Evolutionary conservation across 2,329 filamentous ascomycete genomes (phyloP).

Genomic region (Aquanectria penicillioides): DNA sequence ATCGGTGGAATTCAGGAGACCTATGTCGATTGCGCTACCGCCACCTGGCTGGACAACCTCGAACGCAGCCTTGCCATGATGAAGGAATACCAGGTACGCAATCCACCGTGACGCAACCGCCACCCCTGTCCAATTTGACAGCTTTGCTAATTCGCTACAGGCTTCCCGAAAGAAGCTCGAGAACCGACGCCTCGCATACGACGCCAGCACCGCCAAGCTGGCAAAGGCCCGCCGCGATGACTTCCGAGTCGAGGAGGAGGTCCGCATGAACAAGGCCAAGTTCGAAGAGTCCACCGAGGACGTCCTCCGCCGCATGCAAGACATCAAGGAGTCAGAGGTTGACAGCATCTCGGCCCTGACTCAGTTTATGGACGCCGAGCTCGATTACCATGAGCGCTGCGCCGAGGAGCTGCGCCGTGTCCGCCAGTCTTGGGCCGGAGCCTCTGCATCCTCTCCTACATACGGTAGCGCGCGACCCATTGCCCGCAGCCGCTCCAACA

Average conservation of each 20-base stretch:
- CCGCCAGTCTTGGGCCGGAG: conserved; percentile 56
- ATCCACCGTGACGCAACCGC: neutral
- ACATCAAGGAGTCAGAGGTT: conserved; percentile 90
- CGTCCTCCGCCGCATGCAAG: conserved; percentile 90
- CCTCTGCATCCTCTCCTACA: conserved; percentile 34
- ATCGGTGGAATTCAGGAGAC: conserved; percentile 86
- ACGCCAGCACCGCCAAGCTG: conserved; percentile 89
- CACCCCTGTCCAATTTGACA: neutral
- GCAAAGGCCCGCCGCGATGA: conserved; percentile 95
- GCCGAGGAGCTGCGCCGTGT: conserved; percentile 78
- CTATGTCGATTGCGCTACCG: conserved; percentile 80
- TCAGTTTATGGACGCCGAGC: conserved; percentile 85
- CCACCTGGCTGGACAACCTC: conserved; percentile 89
- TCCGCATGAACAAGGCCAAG: conserved; percentile 90
- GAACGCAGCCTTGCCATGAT: conserved; percentile 92
- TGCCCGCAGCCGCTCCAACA: conserved; percentile 58
- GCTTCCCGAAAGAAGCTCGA: conserved; percentile 93
- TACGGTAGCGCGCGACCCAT: conserved; percentile 24
- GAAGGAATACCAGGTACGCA: conserved; percentile 92
- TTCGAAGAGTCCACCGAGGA: conserved; percentile 97
- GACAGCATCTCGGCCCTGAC: conserved; percentile 85
- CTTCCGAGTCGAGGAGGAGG: conserved; percentile 91
- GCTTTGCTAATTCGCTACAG: conserved; percentile 44
- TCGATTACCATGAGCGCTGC: conserved; percentile 91
- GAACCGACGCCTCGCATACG: conserved; percentile 86